A percentile compares a stretch with the other conserved stretches of the same genome.
Evolutionary conservation across 2,329 filamentous ascomycete species (phyloP).

Genomic region (Allantophomopsis lycopodina): DNA sequence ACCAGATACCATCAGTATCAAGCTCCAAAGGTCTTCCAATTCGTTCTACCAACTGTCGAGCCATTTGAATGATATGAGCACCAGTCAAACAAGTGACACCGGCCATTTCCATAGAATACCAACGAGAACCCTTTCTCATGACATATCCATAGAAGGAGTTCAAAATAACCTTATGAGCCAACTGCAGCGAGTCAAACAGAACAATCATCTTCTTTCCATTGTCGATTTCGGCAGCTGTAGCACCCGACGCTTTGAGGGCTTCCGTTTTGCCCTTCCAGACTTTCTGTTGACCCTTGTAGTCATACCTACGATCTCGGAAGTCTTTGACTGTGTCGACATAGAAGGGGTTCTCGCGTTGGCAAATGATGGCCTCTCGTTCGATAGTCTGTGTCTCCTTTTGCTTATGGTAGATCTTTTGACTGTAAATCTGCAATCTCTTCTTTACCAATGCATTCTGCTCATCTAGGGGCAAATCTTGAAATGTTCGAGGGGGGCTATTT

Average conservation of each 20-base stretch:
- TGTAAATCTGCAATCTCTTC: slow-evolving; percentile 83
- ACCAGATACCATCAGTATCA: slow-evolving; percentile 99
- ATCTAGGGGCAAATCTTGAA: slow-evolving; percentile 67
- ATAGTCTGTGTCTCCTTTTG: slow-evolving; percentile 92
- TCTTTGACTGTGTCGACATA: slow-evolving; percentile 94
- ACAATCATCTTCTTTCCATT: slow-evolving; percentile 98
- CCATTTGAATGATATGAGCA: slow-evolving; percentile 93
- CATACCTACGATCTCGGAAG: slow-evolving; percentile 93
- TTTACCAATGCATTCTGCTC: slow-evolving; percentile 72
- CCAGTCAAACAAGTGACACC: slow-evolving; percentile 95
- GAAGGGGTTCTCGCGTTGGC: slow-evolving; percentile 94
- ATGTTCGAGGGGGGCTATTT: slow-evolving; percentile 56
- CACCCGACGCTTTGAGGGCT: slow-evolving; percentile 69
- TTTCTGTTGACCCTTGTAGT: slow-evolving; percentile 97
- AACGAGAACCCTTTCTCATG: slow-evolving; percentile 96
- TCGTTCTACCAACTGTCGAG: slow-evolving; percentile 81
- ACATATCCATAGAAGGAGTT: slow-evolving; percentile 99
- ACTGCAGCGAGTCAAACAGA: slow-evolving; percentile 85
- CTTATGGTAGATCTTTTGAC: slow-evolving; percentile 98
- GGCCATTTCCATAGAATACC: slow-evolving; percentile 99
- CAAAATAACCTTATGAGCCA: slow-evolving; percentile 97
- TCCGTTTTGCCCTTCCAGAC: slow-evolving; percentile 98
- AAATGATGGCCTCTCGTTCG: slow-evolving; percentile 92
- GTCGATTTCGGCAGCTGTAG: slow-evolving; percentile 63
- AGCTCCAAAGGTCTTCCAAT: slow-evolving; percentile 87